Base-by-base conservation (phyloP, 169 alveolate species). In the Babesia gibsoni region DNA sequence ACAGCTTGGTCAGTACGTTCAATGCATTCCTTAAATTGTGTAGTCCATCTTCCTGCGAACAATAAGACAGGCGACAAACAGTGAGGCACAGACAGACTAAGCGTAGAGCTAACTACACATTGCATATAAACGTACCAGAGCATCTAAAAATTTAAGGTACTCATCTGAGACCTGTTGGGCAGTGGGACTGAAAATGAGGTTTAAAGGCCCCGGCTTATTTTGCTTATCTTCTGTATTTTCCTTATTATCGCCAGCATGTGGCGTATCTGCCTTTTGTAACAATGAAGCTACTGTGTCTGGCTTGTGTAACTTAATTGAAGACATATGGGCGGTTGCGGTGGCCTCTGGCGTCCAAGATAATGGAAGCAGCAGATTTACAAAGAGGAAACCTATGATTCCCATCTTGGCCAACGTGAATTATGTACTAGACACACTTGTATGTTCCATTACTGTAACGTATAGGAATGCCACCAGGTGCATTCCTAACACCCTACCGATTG, bases 1-100 rank as follows among this genome's bases (percentile, higher is more conserved):
- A 37, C 23, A 77, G 37, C 12, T 39, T 37, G 37, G 86, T 59
- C 5, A 67, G 25, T 14, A 14, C 35, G 48, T 52, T 43, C 16
- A 67, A 29, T 23, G 67, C 52, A 16, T 39, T 41, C 66, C 75
- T 67, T n/a, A 77, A 23, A 42, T 39, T 57, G 52, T 64, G 80
- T 32, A 77, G 37, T 9, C 80, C 73, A 12, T 46, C 22, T 77
- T 77, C 86, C 86, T 77, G 52, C n/a, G n/a, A n/a, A n/a, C n/a
- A n/a, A n/a, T n/a, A n/a, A n/a, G n/a, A n/a, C n/a, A n/a, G n/a
- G n/a, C n/a, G n/a, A n/a, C n/a, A n/a, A n/a, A n/a, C n/a, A n/a
- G n/a, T n/a, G n/a, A n/a, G 33, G 4, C 22, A 45, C 18, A 1
- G 23, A 20, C 6, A 25, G 6, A 45, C 22, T 4, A 45, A 45